Percentiles rank a stretch among this genome's conserved stretches.
Evolutionary conservation across 2,329 filamentous ascomycete species (phyloP).

Genomic region (Aspergillus sp.): DNA sequence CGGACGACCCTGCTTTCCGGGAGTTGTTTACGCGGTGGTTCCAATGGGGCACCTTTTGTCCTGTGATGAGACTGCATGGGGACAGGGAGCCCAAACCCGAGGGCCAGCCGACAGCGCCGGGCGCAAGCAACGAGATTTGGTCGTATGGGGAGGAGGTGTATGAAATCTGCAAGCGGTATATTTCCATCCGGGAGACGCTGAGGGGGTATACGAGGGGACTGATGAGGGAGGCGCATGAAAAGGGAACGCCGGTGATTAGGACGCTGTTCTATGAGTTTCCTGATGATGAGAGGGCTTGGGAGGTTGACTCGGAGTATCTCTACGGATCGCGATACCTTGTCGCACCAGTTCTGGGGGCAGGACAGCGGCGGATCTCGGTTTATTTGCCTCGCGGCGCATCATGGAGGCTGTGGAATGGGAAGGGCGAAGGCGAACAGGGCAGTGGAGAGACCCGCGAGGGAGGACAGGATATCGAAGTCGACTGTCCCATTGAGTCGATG

Average conservation of each 20-base stretch:
- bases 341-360: constrained; percentile 56
- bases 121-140: constrained; percentile 57
- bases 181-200: constrained; percentile 58
- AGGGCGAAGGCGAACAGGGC: constrained; percentile 16
- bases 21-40: constrained; percentile 69
- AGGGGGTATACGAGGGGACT: constrained; percentile 58
- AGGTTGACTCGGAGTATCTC: constrained; percentile 63
- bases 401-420: constrained; percentile 46
- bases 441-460: constrained; percentile 35
- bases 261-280: constrained; percentile 66
- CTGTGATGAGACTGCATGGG: constrained; percentile 67
- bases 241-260: constrained; percentile 62
- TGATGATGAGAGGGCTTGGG: constrained; percentile 54
- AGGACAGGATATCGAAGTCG: constrained; percentile 41
- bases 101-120: constrained; percentile 27
- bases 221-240: constrained; percentile 61
- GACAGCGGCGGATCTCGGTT: constrained; percentile 45
- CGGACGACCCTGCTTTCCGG: constrained; percentile 55
- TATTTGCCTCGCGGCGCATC: constrained; percentile 54
- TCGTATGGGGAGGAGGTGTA: constrained; percentile 63
- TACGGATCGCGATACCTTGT: constrained; percentile 61
- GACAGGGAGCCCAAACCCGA: constrained; percentile 59
- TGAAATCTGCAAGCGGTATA: constrained; percentile 60
- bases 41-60: constrained; percentile 67
- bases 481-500: constrained; percentile 49